phyloP scores from a whole-genome alignment of 495 filamentous ascomycete species.

The Lepidopterella palustris region DNA sequence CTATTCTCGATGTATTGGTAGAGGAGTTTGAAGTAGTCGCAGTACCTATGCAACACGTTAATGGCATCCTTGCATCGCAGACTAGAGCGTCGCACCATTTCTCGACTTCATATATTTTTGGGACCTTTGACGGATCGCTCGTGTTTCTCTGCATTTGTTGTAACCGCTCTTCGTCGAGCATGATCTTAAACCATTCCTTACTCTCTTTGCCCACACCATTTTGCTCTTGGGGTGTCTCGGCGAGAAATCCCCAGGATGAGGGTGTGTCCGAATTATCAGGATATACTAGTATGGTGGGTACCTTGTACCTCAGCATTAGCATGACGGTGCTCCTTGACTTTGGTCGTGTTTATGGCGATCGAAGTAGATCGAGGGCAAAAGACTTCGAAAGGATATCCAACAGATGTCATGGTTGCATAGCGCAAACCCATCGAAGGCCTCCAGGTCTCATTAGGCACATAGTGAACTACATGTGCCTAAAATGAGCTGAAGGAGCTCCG shows the following conservation, averaged over 20 bases:
- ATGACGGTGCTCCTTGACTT: no score
- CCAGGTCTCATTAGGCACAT: no score
- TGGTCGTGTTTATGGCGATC: no score
- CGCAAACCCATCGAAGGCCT: no score
- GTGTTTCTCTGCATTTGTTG: slow-evolving; percentile 32
- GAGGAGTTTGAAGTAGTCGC: slow-evolving; percentile 46
- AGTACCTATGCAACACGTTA: slow-evolving; percentile 32
- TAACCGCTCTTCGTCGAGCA: slow-evolving; percentile 44
- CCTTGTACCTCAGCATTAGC: no score
- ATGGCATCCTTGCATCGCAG: no score
- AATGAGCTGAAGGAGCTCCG: no score
- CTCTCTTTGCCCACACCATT: slow-evolving; percentile 35
- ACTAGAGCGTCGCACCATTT: no score
- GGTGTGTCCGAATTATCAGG: slow-evolving; percentile 37
- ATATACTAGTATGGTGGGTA: slow-evolving; percentile 51
- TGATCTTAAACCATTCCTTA: slow-evolving; percentile 56
- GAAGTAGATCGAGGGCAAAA: no score
- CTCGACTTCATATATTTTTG: slow-evolving; percentile 42
- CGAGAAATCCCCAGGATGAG: slow-evolving; percentile 52
- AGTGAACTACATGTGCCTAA: no score
- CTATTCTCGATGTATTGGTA: slow-evolving; percentile 46
- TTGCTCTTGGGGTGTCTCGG: slow-evolving; percentile 36
- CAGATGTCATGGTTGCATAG: not conserved
- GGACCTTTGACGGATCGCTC: slow-evolving; percentile 16
- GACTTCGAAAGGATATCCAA: no score